phyloP scores from a whole-genome alignment of 352 stramenopile species.

The Globisporangium emineosum region DNA sequence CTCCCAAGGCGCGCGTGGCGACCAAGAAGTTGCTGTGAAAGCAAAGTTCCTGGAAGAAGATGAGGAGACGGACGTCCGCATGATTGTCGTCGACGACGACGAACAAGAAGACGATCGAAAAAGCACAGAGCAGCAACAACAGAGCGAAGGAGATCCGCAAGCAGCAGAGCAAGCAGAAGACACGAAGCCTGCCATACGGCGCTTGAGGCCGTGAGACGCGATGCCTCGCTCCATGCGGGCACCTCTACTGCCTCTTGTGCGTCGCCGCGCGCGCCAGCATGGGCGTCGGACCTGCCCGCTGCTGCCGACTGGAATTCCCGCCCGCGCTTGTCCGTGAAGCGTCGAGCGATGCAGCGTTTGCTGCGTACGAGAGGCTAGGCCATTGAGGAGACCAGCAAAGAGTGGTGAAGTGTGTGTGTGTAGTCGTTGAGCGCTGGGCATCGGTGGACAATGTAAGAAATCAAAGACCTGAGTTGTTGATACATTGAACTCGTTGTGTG shows the following conservation, averaged over 20 bases:
- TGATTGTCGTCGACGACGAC: neutral
- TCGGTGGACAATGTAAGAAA: too few relatives aligned
- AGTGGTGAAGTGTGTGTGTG: too few relatives aligned
- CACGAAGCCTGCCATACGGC: neutral
- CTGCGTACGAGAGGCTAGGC: neutral
- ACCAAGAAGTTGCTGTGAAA: neutral
- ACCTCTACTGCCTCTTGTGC: slow-evolving; percentile 42
- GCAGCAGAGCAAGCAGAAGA: neutral
- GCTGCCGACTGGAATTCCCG: neutral
- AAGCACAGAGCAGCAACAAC: too few relatives aligned
- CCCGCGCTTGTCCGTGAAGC: neutral
- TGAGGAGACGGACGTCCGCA: neutral
- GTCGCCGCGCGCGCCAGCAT: slow-evolving; percentile 27
- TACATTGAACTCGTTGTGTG: too few relatives aligned
- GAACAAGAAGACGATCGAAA: neutral
- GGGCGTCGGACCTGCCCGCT: neutral
- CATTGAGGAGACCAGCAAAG: neutral
- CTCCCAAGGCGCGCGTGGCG: neutral
- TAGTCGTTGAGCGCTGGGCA: too few relatives aligned
- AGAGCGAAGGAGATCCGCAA: too few relatives aligned
- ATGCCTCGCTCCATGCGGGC: slow-evolving; percentile 29
- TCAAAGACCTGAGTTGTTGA: too few relatives aligned
- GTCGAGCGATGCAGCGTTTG: neutral
- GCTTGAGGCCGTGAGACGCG: neutral
- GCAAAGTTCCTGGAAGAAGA: neutral